Evolutionary conservation across 2,329 filamentous ascomycete genomes (phyloP).

Genomic region (Hirsutella thompsonii): DNA sequence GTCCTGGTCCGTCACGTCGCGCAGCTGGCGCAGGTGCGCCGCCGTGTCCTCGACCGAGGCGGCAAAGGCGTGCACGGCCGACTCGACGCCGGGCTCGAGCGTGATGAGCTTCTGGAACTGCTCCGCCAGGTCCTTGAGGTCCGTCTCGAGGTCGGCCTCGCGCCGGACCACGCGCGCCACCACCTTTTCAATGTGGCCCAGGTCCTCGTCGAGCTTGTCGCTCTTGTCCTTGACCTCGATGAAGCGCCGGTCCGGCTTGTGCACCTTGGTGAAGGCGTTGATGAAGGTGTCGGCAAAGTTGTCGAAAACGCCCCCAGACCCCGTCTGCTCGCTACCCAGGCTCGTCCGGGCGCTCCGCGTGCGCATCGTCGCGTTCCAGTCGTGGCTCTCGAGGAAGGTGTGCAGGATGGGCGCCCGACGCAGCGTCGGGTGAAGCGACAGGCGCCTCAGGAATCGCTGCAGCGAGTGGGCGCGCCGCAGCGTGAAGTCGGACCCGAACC

Average conservation of each 20-base stretch:
- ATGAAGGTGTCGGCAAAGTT: conserved; percentile 93
- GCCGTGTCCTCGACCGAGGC: conserved; percentile 76
- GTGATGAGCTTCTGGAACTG: conserved; percentile 91
- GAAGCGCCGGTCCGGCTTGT: conserved; percentile 90
- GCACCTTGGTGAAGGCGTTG: conserved; percentile 92
- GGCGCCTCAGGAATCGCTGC: conserved; percentile 76
- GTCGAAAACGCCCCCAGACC: conserved; percentile 68
- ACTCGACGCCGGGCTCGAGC: conserved; percentile 78
- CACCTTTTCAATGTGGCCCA: conserved; percentile 91
- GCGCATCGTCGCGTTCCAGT: conserved; percentile 96
- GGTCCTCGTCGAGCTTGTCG: conserved; percentile 87
- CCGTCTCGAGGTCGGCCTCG: conserved; percentile 74
- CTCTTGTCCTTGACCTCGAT: conserved; percentile 86
- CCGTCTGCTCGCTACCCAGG: conserved; percentile 25
- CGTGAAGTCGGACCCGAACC: conserved; percentile 90
- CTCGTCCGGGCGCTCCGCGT: conserved; percentile 56
- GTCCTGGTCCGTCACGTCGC: conserved; percentile 88
- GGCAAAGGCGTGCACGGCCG: conserved; percentile 73
- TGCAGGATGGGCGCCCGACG: conserved; percentile 73
- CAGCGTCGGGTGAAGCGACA: conserved; percentile 79
- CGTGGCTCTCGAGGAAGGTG: conserved; percentile 79
- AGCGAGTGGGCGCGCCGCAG: conserved; percentile 77
- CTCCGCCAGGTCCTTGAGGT: conserved; percentile 79
- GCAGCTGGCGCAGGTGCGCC: conserved; percentile 63
- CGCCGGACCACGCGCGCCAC: conserved; percentile 79